Evolutionary conservation across 2,329 filamentous ascomycete species (phyloP).

Genomic region (Phialemoniopsis sp.): DNA sequence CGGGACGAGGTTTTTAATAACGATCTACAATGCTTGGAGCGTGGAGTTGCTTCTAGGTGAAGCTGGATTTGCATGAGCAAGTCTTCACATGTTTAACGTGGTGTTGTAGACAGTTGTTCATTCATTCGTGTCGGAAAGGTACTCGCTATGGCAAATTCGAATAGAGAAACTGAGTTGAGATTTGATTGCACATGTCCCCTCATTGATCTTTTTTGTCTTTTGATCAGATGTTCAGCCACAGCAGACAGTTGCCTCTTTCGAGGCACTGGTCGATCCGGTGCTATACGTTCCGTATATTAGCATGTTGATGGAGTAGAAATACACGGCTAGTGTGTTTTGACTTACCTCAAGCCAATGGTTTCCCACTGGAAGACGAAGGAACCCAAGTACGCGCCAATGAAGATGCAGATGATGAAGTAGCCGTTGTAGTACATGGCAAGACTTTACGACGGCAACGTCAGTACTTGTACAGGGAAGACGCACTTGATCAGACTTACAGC

Average conservation of each 20-base stretch:
- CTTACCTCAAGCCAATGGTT: slow-evolving; percentile 24
- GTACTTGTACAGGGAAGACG: neutral
- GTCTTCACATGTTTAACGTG: too few species aligned
- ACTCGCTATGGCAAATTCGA: too few species aligned
- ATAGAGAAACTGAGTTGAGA: too few species aligned
- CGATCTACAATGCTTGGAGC: too few species aligned
- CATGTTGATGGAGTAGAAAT: neutral
- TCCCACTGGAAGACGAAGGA: slow-evolving; percentile 74
- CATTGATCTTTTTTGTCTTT: too few species aligned
- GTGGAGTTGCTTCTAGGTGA: too few species aligned
- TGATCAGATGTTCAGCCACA: slow-evolving; percentile 11
- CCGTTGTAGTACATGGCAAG: slow-evolving; percentile 61
- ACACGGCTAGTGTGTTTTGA: neutral
- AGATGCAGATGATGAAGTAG: slow-evolving; percentile 78
- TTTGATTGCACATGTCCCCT: too few species aligned
- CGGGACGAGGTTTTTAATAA: too few species aligned
- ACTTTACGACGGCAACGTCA: slow-evolving; percentile 8
- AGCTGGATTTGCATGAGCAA: too few species aligned
- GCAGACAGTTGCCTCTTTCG: slow-evolving; percentile 18
- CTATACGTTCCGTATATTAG: too few species aligned
- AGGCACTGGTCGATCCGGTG: slow-evolving; percentile 12
- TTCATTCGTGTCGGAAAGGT: too few species aligned
- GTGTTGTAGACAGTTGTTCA: too few species aligned
- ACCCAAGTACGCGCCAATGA: slow-evolving; percentile 71
- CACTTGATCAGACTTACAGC: slow-evolving; percentile 37